These are phyloP conservation scores for Boletus coccyginus DNA, from an alignment of 768 basidiomycete species.

Conservation along the genomic window DNA sequence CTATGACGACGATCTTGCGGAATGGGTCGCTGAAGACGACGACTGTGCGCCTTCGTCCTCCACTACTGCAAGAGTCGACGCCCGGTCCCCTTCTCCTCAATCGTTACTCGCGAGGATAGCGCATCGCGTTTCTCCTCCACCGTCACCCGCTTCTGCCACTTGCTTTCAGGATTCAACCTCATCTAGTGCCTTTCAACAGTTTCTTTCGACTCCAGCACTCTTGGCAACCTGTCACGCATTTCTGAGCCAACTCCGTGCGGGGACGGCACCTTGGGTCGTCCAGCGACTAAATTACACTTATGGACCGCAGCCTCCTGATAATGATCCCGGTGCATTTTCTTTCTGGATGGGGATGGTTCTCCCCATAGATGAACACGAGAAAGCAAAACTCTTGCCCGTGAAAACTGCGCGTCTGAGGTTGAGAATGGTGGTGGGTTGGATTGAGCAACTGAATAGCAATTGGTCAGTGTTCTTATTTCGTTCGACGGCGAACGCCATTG, in stretches of 20 bases:
- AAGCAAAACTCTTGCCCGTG: slow-evolving; percentile 82
- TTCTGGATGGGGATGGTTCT: slow-evolving; percentile 92
- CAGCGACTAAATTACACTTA: slow-evolving; percentile 80
- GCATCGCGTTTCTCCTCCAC: slow-evolving; percentile 8
- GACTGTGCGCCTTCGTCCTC: slow-evolving; percentile 10
- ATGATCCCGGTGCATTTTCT: slow-evolving; percentile 66
- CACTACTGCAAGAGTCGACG: neutral
- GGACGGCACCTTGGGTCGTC: slow-evolving; percentile 90
- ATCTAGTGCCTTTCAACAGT: neutral
- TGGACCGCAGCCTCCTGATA: slow-evolving; percentile 63
- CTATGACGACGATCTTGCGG: slow-evolving; percentile 34
- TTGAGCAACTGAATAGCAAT: slow-evolving; percentile 67
- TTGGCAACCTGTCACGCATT: slow-evolving; percentile 60
- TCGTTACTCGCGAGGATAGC: slow-evolving; percentile 14
- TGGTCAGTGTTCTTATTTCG: slow-evolving; percentile 40
- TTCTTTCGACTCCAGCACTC: slow-evolving; percentile 28
- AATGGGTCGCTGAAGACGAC: slow-evolving; percentile 22
- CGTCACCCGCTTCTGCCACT: neutral
- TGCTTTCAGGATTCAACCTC: slow-evolving; percentile 4
- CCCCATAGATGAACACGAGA: slow-evolving; percentile 89
- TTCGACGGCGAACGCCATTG: slow-evolving; percentile 14
- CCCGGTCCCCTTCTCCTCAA: slow-evolving; percentile 10
- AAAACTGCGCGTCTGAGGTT: slow-evolving; percentile 75
- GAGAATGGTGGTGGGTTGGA: slow-evolving; percentile 90
- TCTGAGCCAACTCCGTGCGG: slow-evolving; percentile 56